Evolutionary conservation across 2,329 filamentous ascomycete species (phyloP).

Genomic region (Diaporthe citrichinensis): DNA sequence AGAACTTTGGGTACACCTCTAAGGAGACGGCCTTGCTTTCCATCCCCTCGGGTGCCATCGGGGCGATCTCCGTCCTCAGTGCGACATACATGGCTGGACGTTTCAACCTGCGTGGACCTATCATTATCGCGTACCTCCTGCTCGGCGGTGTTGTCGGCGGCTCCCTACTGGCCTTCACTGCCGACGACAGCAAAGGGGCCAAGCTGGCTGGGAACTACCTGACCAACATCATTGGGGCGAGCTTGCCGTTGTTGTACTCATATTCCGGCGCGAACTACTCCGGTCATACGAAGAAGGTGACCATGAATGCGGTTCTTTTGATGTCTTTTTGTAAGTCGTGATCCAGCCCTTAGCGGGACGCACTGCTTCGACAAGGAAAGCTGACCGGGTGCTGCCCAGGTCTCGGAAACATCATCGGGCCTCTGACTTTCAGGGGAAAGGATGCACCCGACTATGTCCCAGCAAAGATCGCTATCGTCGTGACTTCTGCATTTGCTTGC

Average conservation of each 20-base stretch:
- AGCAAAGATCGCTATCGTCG: constrained; percentile 58
- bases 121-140: constrained; percentile 45
- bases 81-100: constrained; percentile 38
- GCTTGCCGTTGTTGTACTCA: constrained; percentile 53
- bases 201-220: constrained; percentile 56
- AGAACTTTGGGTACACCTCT: constrained; percentile 43
- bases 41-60: constrained; percentile 54
- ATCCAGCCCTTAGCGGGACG: too few relatives aligned
- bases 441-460: constrained; percentile 55
- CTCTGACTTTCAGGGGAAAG: constrained; percentile 53
- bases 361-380: neutral
- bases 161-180: constrained; percentile 53
- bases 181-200: constrained; percentile 50
- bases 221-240: constrained; percentile 54
- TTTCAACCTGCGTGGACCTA: constrained; percentile 38
- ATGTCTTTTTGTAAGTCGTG: constrained; percentile 53
- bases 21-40: constrained; percentile 50
- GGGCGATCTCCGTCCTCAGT: constrained; percentile 45
- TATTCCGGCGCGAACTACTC: constrained; percentile 52
- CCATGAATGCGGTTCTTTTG: constrained; percentile 52
- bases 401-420: constrained; percentile 58
- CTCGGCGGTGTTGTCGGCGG: constrained; percentile 55
- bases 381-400: constrained; percentile 42
- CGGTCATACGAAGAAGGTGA: constrained; percentile 55
- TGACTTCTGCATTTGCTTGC: constrained; percentile 46